phyloP scores from a whole-genome alignment of 2,329 filamentous ascomycete genomes.

The Balansia obtecta region DNA sequence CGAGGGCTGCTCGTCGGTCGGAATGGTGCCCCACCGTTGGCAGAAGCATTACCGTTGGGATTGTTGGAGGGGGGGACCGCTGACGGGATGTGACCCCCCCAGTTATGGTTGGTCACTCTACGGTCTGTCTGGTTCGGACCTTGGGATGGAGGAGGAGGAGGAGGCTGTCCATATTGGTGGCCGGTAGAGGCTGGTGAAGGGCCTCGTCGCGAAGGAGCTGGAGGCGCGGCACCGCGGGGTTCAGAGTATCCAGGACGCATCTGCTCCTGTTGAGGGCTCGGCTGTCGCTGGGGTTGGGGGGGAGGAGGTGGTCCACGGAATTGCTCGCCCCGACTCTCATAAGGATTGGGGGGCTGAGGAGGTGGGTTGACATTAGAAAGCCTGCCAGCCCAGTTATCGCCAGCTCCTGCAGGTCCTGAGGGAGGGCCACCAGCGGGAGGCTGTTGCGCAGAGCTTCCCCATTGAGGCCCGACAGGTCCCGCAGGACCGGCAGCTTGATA shows the following conservation, averaged over 20 bases:
- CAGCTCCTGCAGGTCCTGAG: conserved; percentile 46
- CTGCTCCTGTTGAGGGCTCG: conserved; percentile 61
- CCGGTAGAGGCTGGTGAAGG: conserved; percentile 27
- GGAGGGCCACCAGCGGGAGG: conserved; percentile 40
- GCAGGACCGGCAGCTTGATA: conserved; percentile 76
- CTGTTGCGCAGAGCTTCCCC: conserved; percentile 64
- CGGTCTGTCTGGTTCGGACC: conserved; percentile 39
- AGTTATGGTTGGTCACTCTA: conserved; percentile 48
- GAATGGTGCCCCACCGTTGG: conserved; percentile 55
- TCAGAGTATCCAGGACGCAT: conserved; percentile 50
- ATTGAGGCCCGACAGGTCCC: conserved; percentile 76
- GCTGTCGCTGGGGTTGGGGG: conserved; percentile 55
- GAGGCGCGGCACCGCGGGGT: conserved; percentile 21
- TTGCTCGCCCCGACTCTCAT: conserved; percentile 56
- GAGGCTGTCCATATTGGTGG: conserved; percentile 34
- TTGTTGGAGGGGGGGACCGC: conserved; percentile 25
- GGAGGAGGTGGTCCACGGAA: conserved; percentile 56
- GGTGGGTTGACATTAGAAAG: conserved; percentile 69
- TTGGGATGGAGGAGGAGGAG: conserved; percentile 29
- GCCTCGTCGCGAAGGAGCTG: conserved; percentile 33
- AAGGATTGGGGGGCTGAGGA: conserved; percentile 68
- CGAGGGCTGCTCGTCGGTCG: conserved; percentile 61
- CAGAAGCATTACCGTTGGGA: conserved; percentile 27
- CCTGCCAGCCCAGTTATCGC: conserved; percentile 47
- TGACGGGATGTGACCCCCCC: conserved; percentile 39